Evolutionary conservation across 345 rosid species (phyloP), one percentile per base, ranked within the genome.

Genomic region (Pugionium cornutum): DNA sequence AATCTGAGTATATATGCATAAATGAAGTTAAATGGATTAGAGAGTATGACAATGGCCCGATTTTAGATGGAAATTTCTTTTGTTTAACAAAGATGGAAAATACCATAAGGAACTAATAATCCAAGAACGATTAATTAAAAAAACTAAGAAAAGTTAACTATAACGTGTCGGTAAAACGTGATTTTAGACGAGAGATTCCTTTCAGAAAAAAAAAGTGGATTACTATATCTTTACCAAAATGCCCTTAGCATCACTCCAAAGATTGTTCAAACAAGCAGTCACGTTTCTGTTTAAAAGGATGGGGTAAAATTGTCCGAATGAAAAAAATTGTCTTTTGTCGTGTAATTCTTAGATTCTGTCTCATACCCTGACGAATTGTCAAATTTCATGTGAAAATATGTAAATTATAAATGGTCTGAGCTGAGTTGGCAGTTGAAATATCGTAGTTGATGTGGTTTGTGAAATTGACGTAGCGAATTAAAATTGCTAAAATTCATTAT

Each of bases 151-250:
- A 33, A 9, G 18, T 18, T 18, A 2, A 60, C 30, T 2, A 33
- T 58, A 73, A 73, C 67, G 72, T 73, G 76, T 73, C 76, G 67
- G 76, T 73, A 73, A 66, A 64, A 66, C 59, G 57, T 9, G 36
- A 59, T 58, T 58, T n/a, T 3, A 66, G 72, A 65, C 44, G 9
- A 18, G 18, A 73, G 67, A 73, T 66, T 66, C 76, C 61, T 59
- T 73, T 73, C 44, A 45, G 28, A 18, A 63, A 9, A 41, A 70
- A 65, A 72, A 50, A 18, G 51, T 34, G 71, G 18, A 66, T 18
- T 72, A 49, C 35, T 6, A 35, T 35, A 2, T 1, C 2, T 25
- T 18, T 72, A 37, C 76, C 72, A 39, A 52, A 66, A 59, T 73
- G 59, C 56, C 76, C 76, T 59, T 53, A 59, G 1, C 28, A 73